Base-by-base conservation (phyloP, 371 early-diverging fungal species). In the Batrachochytrium dendrobatidis region DNA sequence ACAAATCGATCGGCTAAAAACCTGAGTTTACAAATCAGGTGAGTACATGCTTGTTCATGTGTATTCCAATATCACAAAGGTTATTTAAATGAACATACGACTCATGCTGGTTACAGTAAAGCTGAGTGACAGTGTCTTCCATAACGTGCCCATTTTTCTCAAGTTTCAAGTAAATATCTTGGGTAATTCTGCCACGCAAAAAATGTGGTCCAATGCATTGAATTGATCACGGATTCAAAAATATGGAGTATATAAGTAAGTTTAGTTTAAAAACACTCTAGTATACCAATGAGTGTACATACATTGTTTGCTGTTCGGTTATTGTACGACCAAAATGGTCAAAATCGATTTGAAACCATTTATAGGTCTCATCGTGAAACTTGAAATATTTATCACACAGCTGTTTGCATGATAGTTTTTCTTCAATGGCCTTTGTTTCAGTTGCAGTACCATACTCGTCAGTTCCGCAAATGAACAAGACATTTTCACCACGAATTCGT, bases 371-470 rank as follows among this genome's bases (percentile, higher is more conserved):
- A 55, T 74, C 80, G 76, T 99, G 99, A 53, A 95, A 71, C 8
- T 81, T 82, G 69, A 90, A 76, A 78, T 99, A 99, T 76, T 95
- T 94, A 76, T 96, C 95, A 73, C 99, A 98, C 26, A 99, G 85
- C 57, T 86, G 95, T 63, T 86, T 83, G 70, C 97, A 97, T 22
- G 89, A 76, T 7, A 91, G 76, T 8, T 87, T 87, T 64, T 95
- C 94, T 64, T 95, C 89, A 30, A 98, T 72, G 5, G 99, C 99
- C 73, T 95, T 96, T 46, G 99, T 98, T 79, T 99, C 99, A 3
- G 99, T 99, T 12, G 99, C 98, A 28, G 99, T 99, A 56, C 99
- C 99, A 74, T 99, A 99, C 78, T 99, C 99, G 74, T 99, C 99
- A 1, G 99, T 99, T 63, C 99, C 99, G 74, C 97, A 95, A 48